Conservation (phyloP, 139 green algal genomes). For the Closterium sp. region DNA sequence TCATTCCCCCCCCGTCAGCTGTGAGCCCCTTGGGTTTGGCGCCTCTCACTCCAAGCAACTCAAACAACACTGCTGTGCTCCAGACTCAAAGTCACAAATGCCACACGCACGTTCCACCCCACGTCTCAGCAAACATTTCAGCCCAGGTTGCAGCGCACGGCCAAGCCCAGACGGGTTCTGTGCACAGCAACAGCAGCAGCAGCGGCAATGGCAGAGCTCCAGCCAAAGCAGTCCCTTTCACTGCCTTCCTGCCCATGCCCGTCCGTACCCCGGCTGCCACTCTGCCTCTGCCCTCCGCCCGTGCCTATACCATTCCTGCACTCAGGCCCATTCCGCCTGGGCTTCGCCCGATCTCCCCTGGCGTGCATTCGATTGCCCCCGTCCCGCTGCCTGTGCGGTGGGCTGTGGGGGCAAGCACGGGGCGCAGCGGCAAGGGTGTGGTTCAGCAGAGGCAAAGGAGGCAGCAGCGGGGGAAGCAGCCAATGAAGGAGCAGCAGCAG, state of each 20-base stretch:
- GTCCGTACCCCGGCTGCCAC: neutral
- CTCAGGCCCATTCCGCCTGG: neutral
- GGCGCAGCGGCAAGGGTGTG: neutral
- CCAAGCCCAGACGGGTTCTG: neutral
- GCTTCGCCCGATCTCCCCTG: neutral
- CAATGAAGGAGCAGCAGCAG: neutral
- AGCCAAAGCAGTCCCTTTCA: neutral
- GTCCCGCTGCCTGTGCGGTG: neutral
- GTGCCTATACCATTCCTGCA: neutral
- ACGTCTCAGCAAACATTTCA: too few species aligned
- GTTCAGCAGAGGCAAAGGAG: neutral
- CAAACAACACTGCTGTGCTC: neutral
- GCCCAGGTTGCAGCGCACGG: too few species aligned
- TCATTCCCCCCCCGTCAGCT: neutral
- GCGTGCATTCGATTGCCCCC: neutral
- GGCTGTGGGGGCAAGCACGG: neutral
- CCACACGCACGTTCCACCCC: neutral
- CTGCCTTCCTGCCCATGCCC: neutral
- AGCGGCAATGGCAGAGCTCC: too few species aligned
- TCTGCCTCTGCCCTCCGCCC: neutral
- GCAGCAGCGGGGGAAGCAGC: neutral
- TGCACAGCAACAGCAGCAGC: neutral
- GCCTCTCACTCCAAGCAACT: neutral
- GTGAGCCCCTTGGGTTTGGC: neutral
- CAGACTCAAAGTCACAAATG: neutral